Conservation (phyloP, 2,329 filamentous ascomycete genomes). For the Pseudogymnoascus sp. region DNA sequence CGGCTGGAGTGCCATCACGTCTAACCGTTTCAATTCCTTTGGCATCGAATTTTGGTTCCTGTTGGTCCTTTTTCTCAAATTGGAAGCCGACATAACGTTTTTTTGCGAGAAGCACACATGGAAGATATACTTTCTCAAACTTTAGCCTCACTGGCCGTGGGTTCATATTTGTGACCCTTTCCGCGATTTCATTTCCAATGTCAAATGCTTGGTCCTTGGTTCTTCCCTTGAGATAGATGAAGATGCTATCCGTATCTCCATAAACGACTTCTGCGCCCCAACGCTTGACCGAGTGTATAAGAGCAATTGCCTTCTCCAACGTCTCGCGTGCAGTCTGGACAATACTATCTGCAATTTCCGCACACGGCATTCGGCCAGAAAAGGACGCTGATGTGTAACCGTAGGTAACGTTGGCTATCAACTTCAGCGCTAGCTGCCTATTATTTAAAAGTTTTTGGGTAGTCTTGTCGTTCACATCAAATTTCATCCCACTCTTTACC, state of each 20-base stretch:
- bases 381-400: conserved; percentile 96
- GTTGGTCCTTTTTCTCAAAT: conserved; percentile 72
- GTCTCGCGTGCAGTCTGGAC: conserved; percentile 94
- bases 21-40: conserved; percentile 98
- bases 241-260: conserved; percentile 93
- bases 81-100: conserved; percentile 98
- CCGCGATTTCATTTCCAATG: conserved; percentile 86
- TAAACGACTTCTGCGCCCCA: conserved; percentile 98
- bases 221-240: conserved; percentile 80
- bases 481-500: conserved; percentile 96
- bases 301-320: conserved; percentile 82
- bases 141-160: conserved; percentile 90
- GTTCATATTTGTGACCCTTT: conserved; percentile 80
- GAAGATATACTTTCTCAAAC: conserved; percentile 97
- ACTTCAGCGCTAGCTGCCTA: conserved; percentile 83
- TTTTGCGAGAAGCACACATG: conserved; percentile 88
- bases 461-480: conserved; percentile 78
- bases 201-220: conserved; percentile 83
- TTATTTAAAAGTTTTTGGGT: conserved; percentile 87
- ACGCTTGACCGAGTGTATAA: conserved; percentile 77
- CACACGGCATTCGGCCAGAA: conserved; percentile 94
- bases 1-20: conserved; percentile 85
- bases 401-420: conserved; percentile 98
- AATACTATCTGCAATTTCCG: conserved; percentile 96
- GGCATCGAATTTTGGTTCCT: conserved; percentile 83